Evolutionary conservation across 2,329 filamentous ascomycete genomes (phyloP).

Genomic region (Byssoonygena ceratinophila): DNA sequence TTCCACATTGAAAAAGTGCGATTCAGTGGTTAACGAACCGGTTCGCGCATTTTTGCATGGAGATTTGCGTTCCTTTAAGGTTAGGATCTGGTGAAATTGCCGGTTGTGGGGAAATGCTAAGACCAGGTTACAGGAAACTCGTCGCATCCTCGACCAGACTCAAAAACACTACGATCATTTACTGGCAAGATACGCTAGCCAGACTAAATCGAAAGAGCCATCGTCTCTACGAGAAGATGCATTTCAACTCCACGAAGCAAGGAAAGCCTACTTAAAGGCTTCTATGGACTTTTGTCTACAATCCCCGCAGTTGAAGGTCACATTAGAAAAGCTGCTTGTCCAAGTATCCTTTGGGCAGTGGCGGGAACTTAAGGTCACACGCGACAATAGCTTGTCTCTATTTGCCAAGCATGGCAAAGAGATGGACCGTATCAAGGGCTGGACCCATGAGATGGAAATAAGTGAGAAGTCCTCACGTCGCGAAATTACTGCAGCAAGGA

Average conservation of each 20-base stretch:
- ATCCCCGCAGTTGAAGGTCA: conserved; percentile 72
- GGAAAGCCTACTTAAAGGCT: conserved; percentile 80
- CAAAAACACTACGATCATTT: conserved; percentile 78
- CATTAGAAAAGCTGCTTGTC: conserved; percentile 77
- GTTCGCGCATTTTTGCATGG: conserved; percentile 65
- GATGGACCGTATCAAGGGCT: conserved; percentile 84
- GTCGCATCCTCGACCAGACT: conserved; percentile 61
- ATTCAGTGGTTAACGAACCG: conserved; percentile 67
- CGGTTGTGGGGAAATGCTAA: conserved; percentile 12
- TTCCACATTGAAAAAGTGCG: conserved; percentile 63
- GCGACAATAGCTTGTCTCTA: conserved; percentile 52
- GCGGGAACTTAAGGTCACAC: conserved; percentile 66
- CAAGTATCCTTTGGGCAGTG: conserved; percentile 76
- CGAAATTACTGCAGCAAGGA: conserved; percentile 67
- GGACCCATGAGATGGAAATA: conserved; percentile 87
- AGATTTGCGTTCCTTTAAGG: conserved; percentile 74
- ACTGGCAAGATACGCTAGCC: conserved; percentile 67
- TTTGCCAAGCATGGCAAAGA: conserved; percentile 62
- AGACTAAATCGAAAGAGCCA: conserved; percentile 88
- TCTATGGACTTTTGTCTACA: conserved; percentile 88
- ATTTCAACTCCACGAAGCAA: conserved; percentile 85
- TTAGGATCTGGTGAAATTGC: conserved; percentile 15
- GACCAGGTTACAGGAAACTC: conserved; percentile 47
- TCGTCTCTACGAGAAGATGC: conserved; percentile 87
- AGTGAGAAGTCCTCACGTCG: conserved; percentile 73